Evolutionary conservation across 164 flowering plant genomes (phyloP), one percentile per base, ranked within the genome.

Genomic region (Sextonia rubra): DNA sequence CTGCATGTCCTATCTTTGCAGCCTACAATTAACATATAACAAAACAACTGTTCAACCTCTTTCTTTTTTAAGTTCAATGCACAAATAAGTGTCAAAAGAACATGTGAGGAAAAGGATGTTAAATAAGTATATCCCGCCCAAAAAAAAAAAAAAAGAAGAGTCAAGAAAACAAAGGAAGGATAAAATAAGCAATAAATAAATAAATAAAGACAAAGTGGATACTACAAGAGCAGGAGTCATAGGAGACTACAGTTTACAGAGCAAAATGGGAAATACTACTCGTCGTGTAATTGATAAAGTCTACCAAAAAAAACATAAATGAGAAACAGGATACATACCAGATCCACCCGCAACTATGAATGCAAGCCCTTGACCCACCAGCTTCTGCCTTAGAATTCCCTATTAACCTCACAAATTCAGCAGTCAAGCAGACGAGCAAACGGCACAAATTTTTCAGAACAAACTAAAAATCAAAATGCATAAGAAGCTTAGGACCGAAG

Each of bases 351-450:
- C 98, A 78, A 88, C 76, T 52, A 93, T 82, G 78, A 93, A 95
- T 22, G 99, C 99, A 74, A 95, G 94, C 71, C 99, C 99, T 79
- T 88, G 96, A 52, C 99, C 99, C 56, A 90, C 77, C 70, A 95
- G 73, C 83, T 89, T 95, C 83, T 95, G 99, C 66, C 97, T 87
- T 76, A 95, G 76, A 75, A 95, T 88, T 77, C 88, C 91, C 98
- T 95, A 64, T 60, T 60, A 74, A 62, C 25, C 71, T 26, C 66
- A 75, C 60, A 32, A 77, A 55, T 52, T 77, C 61, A 37, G 66
- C 11, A 23, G 61, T 75, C 70, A 72, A 69, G 47, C 25, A 37
- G 55, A 71, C 60, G 2, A 49, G n/a, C 22, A 48, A 64, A 47
- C 24, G 8, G 72, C 23, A 49, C 20, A 47, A 8, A 32, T 12